A percentile compares a stretch with the other conserved stretches of the same genome.
phyloP scores from a whole-genome alignment of 1,284 basidiomycete species.

The Apiotrichum akiyoshidainum region DNA sequence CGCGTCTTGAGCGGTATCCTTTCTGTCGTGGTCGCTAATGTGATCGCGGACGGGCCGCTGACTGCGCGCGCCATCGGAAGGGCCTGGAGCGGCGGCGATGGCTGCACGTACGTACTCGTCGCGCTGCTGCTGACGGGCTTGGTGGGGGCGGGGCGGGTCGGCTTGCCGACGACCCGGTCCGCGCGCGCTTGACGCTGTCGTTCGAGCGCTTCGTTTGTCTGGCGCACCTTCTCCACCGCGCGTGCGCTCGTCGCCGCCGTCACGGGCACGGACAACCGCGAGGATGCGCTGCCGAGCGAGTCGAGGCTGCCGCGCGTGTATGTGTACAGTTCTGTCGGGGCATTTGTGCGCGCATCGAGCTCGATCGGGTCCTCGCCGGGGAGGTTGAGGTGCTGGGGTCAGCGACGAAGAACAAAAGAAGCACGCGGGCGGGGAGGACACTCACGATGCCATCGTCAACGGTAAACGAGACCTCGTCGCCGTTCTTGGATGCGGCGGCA shows the following conservation, averaged over 20 bases:
- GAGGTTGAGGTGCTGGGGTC: conserved; percentile 29
- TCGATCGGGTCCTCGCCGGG: conserved; percentile 25
- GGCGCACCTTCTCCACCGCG: conserved; percentile 34
- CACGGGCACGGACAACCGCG: conserved; percentile 36
- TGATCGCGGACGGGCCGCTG: conserved; percentile 17
- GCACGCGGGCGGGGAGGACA: background rate
- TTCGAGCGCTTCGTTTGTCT: conserved; percentile 30
- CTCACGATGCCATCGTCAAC: conserved; percentile 34
- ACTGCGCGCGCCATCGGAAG: conserved; percentile 14
- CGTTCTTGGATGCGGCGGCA: conserved; percentile 14
- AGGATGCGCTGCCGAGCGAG: conserved; percentile 37
- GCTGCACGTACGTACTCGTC: background rate
- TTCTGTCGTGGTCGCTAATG: conserved; percentile 8
- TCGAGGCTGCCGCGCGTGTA: conserved; percentile 17
- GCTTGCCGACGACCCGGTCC: conserved; percentile 25
- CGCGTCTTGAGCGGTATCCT: conserved; percentile 45
- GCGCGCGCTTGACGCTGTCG: conserved; percentile 30
- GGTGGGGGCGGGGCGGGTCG: background rate
- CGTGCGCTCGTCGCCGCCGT: conserved; percentile 19
- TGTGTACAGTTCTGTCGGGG: conserved; percentile 32
- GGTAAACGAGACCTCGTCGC: conserved; percentile 21
- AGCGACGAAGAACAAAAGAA: conserved; percentile 2
- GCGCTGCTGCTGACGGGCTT: conserved; percentile 1
- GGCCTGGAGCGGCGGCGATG: background rate
- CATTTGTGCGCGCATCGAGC: conserved; percentile 26